Evolutionary conservation across 139 green algal genomes (phyloP), one percentile per base, ranked within the genome.

Genomic region (Micractinium conductrix): DNA sequence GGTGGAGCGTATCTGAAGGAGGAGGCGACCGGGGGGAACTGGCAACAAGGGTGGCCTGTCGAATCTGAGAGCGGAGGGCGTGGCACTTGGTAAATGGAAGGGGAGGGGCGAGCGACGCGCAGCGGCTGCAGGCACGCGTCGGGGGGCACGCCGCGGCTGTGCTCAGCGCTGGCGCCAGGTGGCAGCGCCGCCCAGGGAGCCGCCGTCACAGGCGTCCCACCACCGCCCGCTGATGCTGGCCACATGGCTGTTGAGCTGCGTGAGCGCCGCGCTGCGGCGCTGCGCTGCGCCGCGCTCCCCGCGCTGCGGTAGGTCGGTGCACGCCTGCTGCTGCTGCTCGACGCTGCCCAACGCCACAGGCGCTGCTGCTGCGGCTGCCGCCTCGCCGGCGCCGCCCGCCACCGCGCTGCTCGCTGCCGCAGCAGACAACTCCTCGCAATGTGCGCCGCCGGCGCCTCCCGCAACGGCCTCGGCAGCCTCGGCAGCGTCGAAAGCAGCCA

Each of bases 171-270:
- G 65, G 14, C 22, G 1, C 65, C 65, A 44, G n/a, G 0, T 3
- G 12, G 44, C 71, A 12, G n/a, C 30, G 43, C 42, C 43, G 30
- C 71, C 43, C 62, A 69, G 28, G 74, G 35, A 65, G 74, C 74
- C 33, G 65, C 45, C 28, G 16, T n/a, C 72, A 5, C 24, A 30
- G 2, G 38, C 68, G 4, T 82, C 76, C 76, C 76, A 82, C 76
- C 76, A 82, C 19, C 76, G 53, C 17, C 76, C 76, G 0, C 37
- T 43, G 7, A 82, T 65, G 55, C 58, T 43, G 1, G 55, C 58
- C 38, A 82, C 26, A 17, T 82, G 76, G 38, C 58, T 43, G 38
- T 58, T 71, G 12, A 82, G 58, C 76, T 73, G n/a, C 55, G n/a
- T 7, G 37, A 73, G 9, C 4, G 38, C 62, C 2, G 53, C 58